Base-by-base conservation (phyloP, 78 protist species). In the Speleostelium caveatum region DNA sequence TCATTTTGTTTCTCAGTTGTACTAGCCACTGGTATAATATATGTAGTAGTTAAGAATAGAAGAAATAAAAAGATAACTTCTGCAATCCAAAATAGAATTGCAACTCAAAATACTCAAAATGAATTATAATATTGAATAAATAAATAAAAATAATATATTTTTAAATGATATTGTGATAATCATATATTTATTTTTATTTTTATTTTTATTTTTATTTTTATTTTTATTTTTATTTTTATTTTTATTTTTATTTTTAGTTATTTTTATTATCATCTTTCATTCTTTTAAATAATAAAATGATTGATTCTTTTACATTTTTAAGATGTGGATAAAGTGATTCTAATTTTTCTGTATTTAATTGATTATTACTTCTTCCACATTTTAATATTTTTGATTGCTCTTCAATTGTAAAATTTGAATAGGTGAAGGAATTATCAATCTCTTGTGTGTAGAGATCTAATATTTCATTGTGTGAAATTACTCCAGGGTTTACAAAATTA, bases 401-500 rank as follows among this genome's bases (percentile, higher is more conserved):
- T 49, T 95, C 97, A 14, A 73, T 39, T 24, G 97, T 59, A 53
- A 97, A 96, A 59, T 94, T 94, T 17, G 49, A 26, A 35, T 60
- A 96, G 7, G 14, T 26, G 55, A 75, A 79, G 38, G 2, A 2
- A 19, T 95, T 96, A 76, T 97, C 95, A 41, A 95, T 59, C 39
- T 79, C 0, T 30, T 78, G 10, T 60, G 45, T 60, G 80, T 97
- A 97, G 30, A 96, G 78, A 26, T 93, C 75, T n/a, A 97, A 61
- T 10, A 97, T 49, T 28, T 97, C 96, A 75, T 95, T 95, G 86
- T 97, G 98, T 28, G 86, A 60, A 28, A 97, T 77, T 33, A 68
- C 92, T 16, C 98, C 98, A 10, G 96, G 98, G 75, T 95, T 96
- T 28, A 86, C 78, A 26, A 95, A 96, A 67, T 96, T 96, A 75